phyloP scores from a whole-genome alignment of 495 filamentous ascomycete genomes.

The Emericellopsis terricola region DNA sequence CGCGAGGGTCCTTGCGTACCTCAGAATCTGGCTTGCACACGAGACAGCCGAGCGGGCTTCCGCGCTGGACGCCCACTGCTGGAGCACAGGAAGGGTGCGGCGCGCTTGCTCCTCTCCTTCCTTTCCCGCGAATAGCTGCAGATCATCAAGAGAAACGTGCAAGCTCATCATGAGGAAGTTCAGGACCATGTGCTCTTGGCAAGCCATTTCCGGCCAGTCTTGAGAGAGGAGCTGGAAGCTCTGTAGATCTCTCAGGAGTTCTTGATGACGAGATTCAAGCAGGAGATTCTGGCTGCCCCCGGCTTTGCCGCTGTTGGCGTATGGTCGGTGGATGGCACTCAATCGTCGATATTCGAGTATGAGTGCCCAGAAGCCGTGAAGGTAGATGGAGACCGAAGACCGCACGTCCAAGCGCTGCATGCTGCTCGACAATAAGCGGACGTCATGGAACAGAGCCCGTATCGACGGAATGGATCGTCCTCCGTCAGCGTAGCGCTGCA shows the following conservation, averaged over 20 bases:
- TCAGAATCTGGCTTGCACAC: slow-evolving; percentile 44
- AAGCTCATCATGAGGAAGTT: slow-evolving; percentile 41
- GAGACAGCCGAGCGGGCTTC: slow-evolving; percentile 39
- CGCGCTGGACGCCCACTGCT: slow-evolving; percentile 30
- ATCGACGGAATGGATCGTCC: slow-evolving; percentile 25
- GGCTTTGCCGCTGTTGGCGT: slow-evolving; percentile 4
- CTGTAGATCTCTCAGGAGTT: slow-evolving; percentile 20
- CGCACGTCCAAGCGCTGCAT: slow-evolving; percentile 30
- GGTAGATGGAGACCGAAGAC: slow-evolving; percentile 28
- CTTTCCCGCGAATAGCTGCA: slow-evolving; percentile 45
- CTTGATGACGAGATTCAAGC: slow-evolving; percentile 31
- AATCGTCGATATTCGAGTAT: slow-evolving; percentile 43
- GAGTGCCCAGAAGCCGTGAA: slow-evolving; percentile 39
- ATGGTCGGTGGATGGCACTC: slow-evolving; percentile 21
- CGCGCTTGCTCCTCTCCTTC: slow-evolving; percentile 43
- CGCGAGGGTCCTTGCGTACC: slow-evolving; percentile 30
- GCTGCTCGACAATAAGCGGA: slow-evolving; percentile 21
- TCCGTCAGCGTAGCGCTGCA: slow-evolving; percentile 10
- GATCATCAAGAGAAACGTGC: slow-evolving; percentile 41
- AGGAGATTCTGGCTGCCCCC: slow-evolving; percentile 22
- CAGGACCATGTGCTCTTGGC: slow-evolving; percentile 26
- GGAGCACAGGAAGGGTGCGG: slow-evolving; percentile 30
- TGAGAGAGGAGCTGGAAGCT: slow-evolving; percentile 11
- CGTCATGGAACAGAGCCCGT: slow-evolving; percentile 31
- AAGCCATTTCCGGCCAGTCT: slow-evolving; percentile 12